Conservation (phyloP, 1,284 basidiomycete genomes). For the Abortiporus biennis region DNA sequence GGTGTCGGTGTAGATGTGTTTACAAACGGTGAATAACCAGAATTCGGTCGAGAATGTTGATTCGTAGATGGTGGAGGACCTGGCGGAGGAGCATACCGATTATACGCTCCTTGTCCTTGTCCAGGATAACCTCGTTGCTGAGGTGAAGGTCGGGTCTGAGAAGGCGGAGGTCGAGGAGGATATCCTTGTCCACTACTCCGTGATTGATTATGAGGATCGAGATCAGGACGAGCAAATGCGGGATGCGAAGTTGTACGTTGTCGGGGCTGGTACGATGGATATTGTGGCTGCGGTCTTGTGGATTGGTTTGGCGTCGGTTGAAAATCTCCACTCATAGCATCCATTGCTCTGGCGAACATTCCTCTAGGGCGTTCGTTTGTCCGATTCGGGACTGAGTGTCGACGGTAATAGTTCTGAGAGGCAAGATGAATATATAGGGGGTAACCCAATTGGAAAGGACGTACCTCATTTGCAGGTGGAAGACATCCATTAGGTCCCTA, state of each 20-base stretch:
- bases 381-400: slow-evolving; percentile 56
- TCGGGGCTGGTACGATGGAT: slow-evolving; percentile 20
- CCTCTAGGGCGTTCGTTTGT: slow-evolving; percentile 39
- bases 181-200: slow-evolving; percentile 6
- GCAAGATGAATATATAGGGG: slow-evolving; percentile 2
- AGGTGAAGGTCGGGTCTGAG: slow-evolving; percentile 2
- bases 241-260: slow-evolving; percentile 24
- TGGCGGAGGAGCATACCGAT: slow-evolving; percentile 5
- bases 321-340: slow-evolving; percentile 25
- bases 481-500: slow-evolving; percentile 50
- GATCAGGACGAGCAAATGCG: slow-evolving; percentile 33
- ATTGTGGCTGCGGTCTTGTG: slow-evolving; percentile 14
- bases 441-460: slow-evolving; percentile 11
- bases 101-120: slow-evolving; percentile 3
- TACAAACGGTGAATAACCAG: slow-evolving; percentile 3
- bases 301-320: slow-evolving; percentile 16
- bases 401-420: slow-evolving; percentile 47
- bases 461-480: slow-evolving; percentile 45
- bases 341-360: slow-evolving; percentile 43
- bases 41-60: too few relatives aligned
- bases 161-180: slow-evolving; percentile 4
- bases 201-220: slow-evolving; percentile 24
- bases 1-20: slow-evolving; percentile 9
- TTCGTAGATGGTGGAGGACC: slow-evolving; percentile 9
- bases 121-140: background rate